Base-by-base conservation (phyloP, 768 basidiomycete genomes). In the Termitomyces sp. region DNA sequence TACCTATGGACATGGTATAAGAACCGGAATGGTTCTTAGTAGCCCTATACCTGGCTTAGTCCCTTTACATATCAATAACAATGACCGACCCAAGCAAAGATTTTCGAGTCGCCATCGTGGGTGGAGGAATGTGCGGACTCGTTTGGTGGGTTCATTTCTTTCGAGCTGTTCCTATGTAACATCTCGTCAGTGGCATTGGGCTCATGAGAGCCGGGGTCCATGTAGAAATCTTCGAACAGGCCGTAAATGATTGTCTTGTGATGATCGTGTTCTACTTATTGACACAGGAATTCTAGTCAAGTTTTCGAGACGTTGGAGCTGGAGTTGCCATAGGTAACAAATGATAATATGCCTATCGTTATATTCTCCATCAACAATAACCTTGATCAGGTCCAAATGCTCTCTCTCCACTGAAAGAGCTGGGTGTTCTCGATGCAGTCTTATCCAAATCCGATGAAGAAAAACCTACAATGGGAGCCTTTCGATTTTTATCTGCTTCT, bases 81-180 rank as follows among this genome's bases (percentile, higher is more conserved):
- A 55, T 60, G 56, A 13, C 48, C 39, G 9, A 22, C 22, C 2
- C 57, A 56, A 49, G 50, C 27, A 78, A 77, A 56, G 73, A 76
- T 60, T 76, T 82, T 57, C 67, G 68, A 23, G 71, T 83, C 29
- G 81, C 80, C 1, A 76, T 84, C 35, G 69, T 84, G 2, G 82
- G 83, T 29, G 81, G 81, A 20, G 82, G 83, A 12, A 75, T 84
- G 64, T 77, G 75, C 53, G 81, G 82, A 10, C 64, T 84, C 11
- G 70, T 76, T 3, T 76, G 75, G 71, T 71, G 52, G 32, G 56
- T 58, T 33, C 16, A 25, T 15, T n/a, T 7, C 7, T 35, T n/a
- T 9, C 6, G 16, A 31, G 1, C 20, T 20, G n/a, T 32, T 40
- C 20, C 50, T 11, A 18, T 54, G 11, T 20, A 36, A 47, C 9